Evolutionary conservation across 179 eudicot genomes (phyloP).

Genomic region (Gypsophila paniculata): DNA sequence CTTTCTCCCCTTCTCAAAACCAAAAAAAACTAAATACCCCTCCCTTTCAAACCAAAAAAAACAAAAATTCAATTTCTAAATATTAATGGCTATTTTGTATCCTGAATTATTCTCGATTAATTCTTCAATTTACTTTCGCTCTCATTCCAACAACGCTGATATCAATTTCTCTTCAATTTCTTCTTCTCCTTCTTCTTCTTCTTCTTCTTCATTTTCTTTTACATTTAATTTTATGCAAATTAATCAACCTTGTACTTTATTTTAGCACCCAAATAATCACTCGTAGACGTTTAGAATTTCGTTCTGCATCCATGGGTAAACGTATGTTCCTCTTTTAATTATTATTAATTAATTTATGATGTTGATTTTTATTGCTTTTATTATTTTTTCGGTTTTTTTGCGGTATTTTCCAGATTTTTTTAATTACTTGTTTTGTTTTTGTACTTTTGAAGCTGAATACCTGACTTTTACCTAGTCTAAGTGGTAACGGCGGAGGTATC

Average conservation of each 20-base stretch:
- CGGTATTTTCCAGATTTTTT: background rate
- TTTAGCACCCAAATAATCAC: conserved; percentile 20
- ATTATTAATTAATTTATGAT: too few species aligned
- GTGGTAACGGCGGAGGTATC: too few species aligned
- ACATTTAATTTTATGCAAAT: conserved; percentile 4
- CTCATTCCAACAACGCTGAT: conserved; percentile 23
- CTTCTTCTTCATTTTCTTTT: too few species aligned
- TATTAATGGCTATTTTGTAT: conserved; percentile 27
- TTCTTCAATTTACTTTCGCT: conserved; percentile 22
- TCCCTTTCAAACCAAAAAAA: background rate
- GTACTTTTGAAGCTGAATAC: too few species aligned
- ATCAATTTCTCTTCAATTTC: conserved; percentile 23
- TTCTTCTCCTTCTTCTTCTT: too few species aligned
- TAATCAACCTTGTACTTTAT: conserved; percentile 34
- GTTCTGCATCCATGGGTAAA: conserved; percentile 48
- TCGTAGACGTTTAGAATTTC: background rate
- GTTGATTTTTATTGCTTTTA: background rate
- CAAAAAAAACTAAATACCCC: too few species aligned
- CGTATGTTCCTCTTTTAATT: conserved; percentile 35
- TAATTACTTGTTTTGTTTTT: too few species aligned
- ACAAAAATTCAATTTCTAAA: background rate
- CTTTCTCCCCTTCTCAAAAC: background rate
- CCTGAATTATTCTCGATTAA: conserved; percentile 13
- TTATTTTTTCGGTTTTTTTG: background rate
- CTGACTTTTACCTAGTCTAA: too few species aligned